These are phyloP conservation scores for Dactylonectria estremocensis DNA, from an alignment of 2,329 filamentous ascomycete genomes.

Conservation along the genomic window DNA sequence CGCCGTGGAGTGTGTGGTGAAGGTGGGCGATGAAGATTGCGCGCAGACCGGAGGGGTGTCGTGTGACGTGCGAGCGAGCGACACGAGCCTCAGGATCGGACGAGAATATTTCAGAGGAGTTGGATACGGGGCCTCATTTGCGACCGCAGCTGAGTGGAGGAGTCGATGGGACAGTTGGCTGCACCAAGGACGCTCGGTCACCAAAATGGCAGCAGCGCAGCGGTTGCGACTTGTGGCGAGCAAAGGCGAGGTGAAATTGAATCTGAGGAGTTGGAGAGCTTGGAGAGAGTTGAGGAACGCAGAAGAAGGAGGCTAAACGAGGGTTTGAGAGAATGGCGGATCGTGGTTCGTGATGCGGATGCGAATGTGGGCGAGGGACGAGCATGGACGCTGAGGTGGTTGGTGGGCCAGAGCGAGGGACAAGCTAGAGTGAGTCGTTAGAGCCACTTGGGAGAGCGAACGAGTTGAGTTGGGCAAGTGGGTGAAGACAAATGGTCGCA, in stretches of 20 bases:
- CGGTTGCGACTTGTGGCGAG: constrained; percentile 17
- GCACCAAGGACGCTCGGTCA: constrained; percentile 17
- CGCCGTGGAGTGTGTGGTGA: constrained; percentile 17
- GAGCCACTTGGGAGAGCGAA: constrained; percentile 7
- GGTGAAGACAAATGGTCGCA: not conserved
- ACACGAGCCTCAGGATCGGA: constrained; percentile 18
- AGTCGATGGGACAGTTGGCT: constrained; percentile 33
- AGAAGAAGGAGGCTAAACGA: constrained; percentile 21
- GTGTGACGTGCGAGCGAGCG: constrained; percentile 21
- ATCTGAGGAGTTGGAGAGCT: constrained; percentile 17
- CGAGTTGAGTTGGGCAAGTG: constrained; percentile 5
- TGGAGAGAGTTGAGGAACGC: constrained; percentile 6
- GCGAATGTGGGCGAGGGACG: constrained; percentile 32
- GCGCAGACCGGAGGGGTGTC: constrained; percentile 24
- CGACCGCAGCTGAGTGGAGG: constrained; percentile 32
- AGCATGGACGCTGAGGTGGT: constrained; percentile 40
- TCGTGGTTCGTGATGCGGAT: constrained; percentile 36
- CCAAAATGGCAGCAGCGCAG: not conserved
- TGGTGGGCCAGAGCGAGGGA: constrained; percentile 37
- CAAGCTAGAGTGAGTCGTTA: not conserved
- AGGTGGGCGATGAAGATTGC: constrained; percentile 6
- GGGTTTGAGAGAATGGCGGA: constrained; percentile 34
- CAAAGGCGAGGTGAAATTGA: constrained; percentile 12
- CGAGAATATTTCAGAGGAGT: constrained; percentile 28
- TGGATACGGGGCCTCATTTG: constrained; percentile 32